Evolutionary conservation across 23 red algal species (phyloP).

Genomic region (Gracilaria vermiculophylla): DNA sequence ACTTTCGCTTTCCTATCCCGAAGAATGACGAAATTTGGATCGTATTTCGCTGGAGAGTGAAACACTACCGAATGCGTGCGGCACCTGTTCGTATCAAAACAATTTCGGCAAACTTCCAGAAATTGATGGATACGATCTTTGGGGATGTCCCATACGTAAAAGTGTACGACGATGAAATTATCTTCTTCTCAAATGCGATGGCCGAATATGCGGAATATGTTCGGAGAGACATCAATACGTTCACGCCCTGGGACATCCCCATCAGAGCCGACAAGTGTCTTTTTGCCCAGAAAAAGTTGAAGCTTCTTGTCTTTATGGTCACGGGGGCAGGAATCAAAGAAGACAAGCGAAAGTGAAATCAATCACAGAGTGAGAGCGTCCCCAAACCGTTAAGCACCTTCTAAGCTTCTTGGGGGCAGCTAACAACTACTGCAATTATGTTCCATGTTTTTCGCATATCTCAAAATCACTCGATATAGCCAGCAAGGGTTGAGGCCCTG

Average conservation of each 20-base stretch:
- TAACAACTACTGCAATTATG: neutral
- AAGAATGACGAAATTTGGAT: too few species aligned
- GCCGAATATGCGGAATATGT: neutral
- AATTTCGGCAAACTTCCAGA: neutral
- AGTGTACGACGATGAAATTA: conserved; percentile 6
- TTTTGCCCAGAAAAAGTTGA: neutral
- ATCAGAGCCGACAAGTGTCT: conserved; percentile 11
- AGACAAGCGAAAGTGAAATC: neutral
- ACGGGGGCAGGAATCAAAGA: neutral
- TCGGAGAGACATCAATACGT: neutral
- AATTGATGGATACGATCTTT: neutral
- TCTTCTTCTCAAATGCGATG: neutral
- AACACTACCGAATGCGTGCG: neutral
- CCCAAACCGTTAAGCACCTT: neutral
- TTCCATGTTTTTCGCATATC: neutral
- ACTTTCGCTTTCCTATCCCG: too few species aligned
- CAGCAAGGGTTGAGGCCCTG: neutral
- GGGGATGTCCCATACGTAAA: neutral
- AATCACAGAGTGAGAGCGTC: neutral
- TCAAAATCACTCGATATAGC: neutral
- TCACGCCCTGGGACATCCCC: neutral
- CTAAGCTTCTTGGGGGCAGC: neutral
- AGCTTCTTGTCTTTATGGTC: neutral
- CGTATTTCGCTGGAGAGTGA: too few species aligned
- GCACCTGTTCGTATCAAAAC: neutral